These are phyloP conservation scores for Fusarium annulatum DNA, from an alignment of 2,329 filamentous ascomycete species.

Conservation along the genomic window DNA sequence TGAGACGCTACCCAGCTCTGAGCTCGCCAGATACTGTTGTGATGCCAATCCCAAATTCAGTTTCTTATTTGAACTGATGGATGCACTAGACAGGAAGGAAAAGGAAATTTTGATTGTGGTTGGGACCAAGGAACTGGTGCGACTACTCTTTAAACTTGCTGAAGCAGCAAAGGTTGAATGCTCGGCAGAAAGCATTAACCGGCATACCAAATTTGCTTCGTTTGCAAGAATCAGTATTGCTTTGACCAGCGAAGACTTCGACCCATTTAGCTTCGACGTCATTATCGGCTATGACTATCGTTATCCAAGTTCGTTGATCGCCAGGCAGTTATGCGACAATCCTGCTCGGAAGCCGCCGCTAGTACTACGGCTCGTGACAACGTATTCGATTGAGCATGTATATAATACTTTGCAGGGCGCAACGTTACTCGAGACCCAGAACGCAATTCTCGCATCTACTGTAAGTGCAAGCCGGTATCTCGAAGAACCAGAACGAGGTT, in stretches of 20 bases:
- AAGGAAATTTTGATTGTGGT: constrained; percentile 65
- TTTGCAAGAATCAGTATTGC: constrained; percentile 57
- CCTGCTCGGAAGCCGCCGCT: constrained; percentile 51
- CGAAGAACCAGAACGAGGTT: constrained; percentile 53
- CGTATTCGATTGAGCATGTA: constrained; percentile 67
- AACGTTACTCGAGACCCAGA: constrained; percentile 59
- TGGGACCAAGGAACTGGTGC: constrained; percentile 60
- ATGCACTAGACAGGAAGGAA: constrained; percentile 54
- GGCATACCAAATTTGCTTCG: constrained; percentile 47
- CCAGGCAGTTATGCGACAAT: constrained; percentile 35
- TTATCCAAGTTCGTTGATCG: constrained; percentile 55
- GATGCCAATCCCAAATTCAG: constrained; percentile 70
- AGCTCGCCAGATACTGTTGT: constrained; percentile 64
- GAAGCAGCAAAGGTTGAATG: constrained; percentile 53
- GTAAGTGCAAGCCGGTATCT: constrained; percentile 53
- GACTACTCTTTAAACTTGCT: constrained; percentile 64
- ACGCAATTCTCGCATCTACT: constrained; percentile 54
- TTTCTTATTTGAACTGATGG: constrained; percentile 65
- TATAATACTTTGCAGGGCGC: constrained; percentile 54
- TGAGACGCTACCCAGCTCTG: constrained; percentile 51
- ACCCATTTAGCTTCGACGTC: constrained; percentile 58
- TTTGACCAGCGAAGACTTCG: constrained; percentile 52
- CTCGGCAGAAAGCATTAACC: constrained; percentile 48
- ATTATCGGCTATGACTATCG: constrained; percentile 65
- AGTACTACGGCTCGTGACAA: constrained; percentile 61